A percentile compares a stretch with the other conserved stretches of the same genome.
Conservation (phyloP, 768 basidiomycete species). For the Tulasnella sp. region DNA sequence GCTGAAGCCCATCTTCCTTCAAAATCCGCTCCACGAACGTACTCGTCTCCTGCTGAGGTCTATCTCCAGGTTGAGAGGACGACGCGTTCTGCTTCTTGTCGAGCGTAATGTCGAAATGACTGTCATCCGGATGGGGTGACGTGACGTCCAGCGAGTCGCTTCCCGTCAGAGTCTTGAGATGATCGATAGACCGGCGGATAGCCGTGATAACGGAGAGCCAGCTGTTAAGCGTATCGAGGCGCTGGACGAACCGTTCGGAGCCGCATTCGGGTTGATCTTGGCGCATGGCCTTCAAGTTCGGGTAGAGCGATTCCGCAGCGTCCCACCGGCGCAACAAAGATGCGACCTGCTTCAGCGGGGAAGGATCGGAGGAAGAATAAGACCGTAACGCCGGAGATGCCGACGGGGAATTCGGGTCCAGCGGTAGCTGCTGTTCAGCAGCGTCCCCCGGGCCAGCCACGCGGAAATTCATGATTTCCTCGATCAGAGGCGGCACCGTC, state of each 20-base stretch:
- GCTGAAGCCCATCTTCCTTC: slow-evolving; percentile 94
- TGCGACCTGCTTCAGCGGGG: slow-evolving; percentile 54
- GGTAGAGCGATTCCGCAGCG: slow-evolving; percentile 81
- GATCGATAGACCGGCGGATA: slow-evolving; percentile 74
- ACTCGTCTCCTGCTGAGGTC: slow-evolving; percentile 54
- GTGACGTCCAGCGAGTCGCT: slow-evolving; percentile 87
- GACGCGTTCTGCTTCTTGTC: background rate
- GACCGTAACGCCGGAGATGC: slow-evolving; percentile 28
- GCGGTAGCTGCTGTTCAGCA: slow-evolving; percentile 16
- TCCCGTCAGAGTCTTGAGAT: slow-evolving; percentile 75
- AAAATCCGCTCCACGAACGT: slow-evolving; percentile 91
- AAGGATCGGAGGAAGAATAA: background rate
- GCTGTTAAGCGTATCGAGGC: slow-evolving; percentile 82
- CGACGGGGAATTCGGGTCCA: slow-evolving; percentile 28
- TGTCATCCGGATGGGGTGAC: slow-evolving; percentile 56
- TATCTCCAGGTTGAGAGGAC: background rate
- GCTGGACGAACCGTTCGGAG: slow-evolving; percentile 65
- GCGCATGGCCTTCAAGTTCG: slow-evolving; percentile 73
- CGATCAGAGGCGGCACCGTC: slow-evolving; percentile 75
- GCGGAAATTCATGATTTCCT: slow-evolving; percentile 75
- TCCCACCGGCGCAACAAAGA: slow-evolving; percentile 70
- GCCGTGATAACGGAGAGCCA: slow-evolving; percentile 87
- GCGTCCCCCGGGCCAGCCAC: slow-evolving; percentile 46
- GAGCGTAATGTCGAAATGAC: background rate
- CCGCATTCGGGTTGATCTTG: slow-evolving; percentile 70